Evolutionary conservation across 2,329 filamentous ascomycete genomes (phyloP).

Genomic region (Botrytis cinerea): DNA sequence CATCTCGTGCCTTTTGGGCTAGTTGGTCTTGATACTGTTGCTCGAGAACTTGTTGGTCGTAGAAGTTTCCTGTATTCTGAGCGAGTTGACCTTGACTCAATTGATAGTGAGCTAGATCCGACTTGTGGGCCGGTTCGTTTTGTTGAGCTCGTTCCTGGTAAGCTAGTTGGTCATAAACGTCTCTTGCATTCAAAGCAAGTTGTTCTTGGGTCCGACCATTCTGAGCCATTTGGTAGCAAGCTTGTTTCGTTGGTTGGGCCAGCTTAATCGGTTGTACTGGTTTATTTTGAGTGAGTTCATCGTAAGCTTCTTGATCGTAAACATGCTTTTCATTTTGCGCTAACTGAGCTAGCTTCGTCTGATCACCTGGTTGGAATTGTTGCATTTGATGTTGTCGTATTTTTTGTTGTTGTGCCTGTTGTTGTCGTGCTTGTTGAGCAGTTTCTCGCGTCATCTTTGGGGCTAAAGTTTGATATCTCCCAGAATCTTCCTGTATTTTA

Average conservation of each 20-base stretch:
- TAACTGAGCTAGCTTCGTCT: neutral
- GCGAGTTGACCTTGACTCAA: no score
- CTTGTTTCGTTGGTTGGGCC: neutral
- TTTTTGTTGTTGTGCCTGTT: neutral
- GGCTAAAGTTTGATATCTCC: neutral
- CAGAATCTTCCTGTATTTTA: neutral
- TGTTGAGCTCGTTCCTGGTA: neutral
- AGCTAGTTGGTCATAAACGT: neutral
- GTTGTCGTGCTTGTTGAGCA: neutral
- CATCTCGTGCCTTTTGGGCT: no score
- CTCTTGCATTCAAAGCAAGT: neutral
- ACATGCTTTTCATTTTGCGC: neutral
- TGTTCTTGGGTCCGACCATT: neutral
- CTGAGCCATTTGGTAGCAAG: neutral
- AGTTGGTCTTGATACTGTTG: no score
- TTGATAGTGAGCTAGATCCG: neutral
- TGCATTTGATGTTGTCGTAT: neutral
- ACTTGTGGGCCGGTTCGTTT: neutral
- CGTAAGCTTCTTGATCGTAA: neutral
- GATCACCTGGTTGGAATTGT: neutral
- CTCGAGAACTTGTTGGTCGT: no score
- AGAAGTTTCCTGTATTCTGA: no score
- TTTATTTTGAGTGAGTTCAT: neutral
- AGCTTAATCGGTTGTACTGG: neutral
- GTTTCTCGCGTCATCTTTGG: neutral